phyloP scores from a whole-genome alignment of 1,284 basidiomycete genomes.

The Rhodotorula mucilaginosa region DNA sequence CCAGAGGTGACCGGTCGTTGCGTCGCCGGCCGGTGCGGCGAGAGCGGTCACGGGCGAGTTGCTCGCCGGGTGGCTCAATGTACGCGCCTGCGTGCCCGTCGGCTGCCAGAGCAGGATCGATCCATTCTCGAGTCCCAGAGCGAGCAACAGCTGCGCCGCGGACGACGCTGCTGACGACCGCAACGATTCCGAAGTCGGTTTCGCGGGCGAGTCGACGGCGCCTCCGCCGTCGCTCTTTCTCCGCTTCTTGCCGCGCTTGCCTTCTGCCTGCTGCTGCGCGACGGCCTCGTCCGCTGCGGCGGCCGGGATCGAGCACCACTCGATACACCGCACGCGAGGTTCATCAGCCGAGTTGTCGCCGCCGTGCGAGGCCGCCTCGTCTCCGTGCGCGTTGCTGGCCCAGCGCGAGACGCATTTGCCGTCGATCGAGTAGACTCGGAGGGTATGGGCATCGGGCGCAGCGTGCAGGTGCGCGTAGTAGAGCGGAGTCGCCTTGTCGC shows the following conservation, averaged over 20 bases:
- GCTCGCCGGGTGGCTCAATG: constrained; percentile 29
- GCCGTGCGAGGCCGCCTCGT: not conserved
- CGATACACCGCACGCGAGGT: constrained; percentile 28
- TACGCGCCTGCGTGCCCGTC: constrained; percentile 18
- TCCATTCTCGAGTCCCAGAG: constrained; percentile 37
- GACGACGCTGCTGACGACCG: not conserved
- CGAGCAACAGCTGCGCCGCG: constrained; percentile 19
- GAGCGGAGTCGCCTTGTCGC: not conserved
- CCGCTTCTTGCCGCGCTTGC: constrained; percentile 40
- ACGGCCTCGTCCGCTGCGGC: not conserved
- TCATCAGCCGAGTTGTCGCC: constrained; percentile 19
- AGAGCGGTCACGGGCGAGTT: constrained; percentile 37
- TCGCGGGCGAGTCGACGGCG: constrained; percentile 15
- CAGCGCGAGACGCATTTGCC: constrained; percentile 36
- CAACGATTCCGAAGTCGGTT: not conserved
- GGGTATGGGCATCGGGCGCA: constrained; percentile 37
- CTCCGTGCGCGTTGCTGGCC: constrained; percentile 29
- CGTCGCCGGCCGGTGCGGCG: constrained; percentile 16
- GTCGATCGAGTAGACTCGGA: constrained; percentile 33
- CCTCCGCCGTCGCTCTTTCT: constrained; percentile 37
- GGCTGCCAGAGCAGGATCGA: constrained; percentile 35
- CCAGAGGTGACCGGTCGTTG: constrained; percentile 36
- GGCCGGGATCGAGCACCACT: constrained; percentile 29
- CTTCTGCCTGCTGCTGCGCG: constrained; percentile 7
- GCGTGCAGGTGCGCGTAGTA: constrained; percentile 35